phyloP scores from a whole-genome alignment of 352 stramenopile genomes.

The Pythium vanterpoolii region DNA sequence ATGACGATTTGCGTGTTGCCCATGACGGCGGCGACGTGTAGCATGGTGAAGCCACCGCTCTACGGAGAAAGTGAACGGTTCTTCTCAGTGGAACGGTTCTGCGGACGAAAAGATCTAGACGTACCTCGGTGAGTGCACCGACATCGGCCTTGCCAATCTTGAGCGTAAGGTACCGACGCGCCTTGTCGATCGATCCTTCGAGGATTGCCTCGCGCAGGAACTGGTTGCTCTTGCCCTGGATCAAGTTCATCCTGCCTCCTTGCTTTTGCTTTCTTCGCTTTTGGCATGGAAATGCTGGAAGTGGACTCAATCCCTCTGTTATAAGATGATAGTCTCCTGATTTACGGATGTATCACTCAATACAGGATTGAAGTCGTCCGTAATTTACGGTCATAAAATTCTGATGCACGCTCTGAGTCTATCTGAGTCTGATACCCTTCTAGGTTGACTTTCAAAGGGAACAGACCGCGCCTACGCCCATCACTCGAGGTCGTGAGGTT shows the following conservation, averaged over 20 bases:
- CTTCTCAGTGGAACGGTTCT: neutral
- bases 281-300: neutral
- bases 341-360: constrained; percentile 8
- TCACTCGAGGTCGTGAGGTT: constrained; percentile 1
- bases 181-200: constrained; percentile 78
- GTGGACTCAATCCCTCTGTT: constrained; percentile 9
- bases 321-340: constrained; percentile 1
- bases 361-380: constrained; percentile 5
- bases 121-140: constrained; percentile 63
- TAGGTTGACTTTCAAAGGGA: too few species aligned
- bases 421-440: constrained; percentile 12
- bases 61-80: constrained; percentile 6
- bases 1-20: constrained; percentile 86
- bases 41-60: constrained; percentile 79
- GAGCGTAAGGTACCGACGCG: constrained; percentile 74
- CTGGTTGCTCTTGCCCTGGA: constrained; percentile 86
- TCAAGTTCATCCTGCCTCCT: constrained; percentile 56
- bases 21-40: constrained; percentile 69
- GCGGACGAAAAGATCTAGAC: neutral
- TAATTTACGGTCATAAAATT: constrained; percentile 12
- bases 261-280: neutral
- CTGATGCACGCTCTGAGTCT: neutral
- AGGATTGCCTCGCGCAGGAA: constrained; percentile 82
- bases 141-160: constrained; percentile 85
- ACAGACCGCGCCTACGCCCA: neutral